These are phyloP conservation scores for Magnaporthiopsis incrustans DNA, from an alignment of 2,329 filamentous ascomycete genomes.

Conservation along the genomic window DNA sequence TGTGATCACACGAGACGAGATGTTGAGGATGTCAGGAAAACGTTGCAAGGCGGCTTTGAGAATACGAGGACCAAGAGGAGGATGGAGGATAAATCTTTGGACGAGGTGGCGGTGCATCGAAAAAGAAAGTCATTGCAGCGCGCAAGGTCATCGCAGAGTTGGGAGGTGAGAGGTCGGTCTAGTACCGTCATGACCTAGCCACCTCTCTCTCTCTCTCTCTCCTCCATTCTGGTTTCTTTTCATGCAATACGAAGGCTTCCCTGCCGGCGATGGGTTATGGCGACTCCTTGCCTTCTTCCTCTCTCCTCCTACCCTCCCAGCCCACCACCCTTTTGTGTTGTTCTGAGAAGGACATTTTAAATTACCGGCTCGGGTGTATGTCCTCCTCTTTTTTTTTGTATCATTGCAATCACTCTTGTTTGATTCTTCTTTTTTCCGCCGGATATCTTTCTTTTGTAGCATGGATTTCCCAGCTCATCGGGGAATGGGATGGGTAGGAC, in stretches of 20 bases:
- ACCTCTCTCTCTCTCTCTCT: not conserved
- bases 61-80: not conserved
- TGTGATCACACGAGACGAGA: not conserved
- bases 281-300: not conserved
- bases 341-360: not conserved
- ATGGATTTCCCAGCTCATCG: constrained; percentile 9
- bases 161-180: not conserved
- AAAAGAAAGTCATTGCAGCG: not conserved
- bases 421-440: constrained; percentile 1
- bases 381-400: not conserved
- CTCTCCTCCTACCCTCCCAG: not conserved
- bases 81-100: not conserved
- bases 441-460: constrained; percentile 13
- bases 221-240: not conserved
- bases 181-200: not conserved
- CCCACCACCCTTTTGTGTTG: not conserved
- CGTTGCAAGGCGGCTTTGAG: not conserved
- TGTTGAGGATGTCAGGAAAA: not conserved
- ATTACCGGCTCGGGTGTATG: not conserved
- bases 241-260: not conserved
- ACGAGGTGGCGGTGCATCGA: not conserved
- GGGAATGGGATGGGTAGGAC: constrained; percentile 8
- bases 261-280: not conserved
- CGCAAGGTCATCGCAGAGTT: not conserved
- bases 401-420: not conserved